Percentiles rank a stretch among this genome's conserved stretches.
These are phyloP conservation scores for Massariosphaeria phaeospora DNA, from an alignment of 495 filamentous ascomycete species.

Conservation along the genomic window DNA sequence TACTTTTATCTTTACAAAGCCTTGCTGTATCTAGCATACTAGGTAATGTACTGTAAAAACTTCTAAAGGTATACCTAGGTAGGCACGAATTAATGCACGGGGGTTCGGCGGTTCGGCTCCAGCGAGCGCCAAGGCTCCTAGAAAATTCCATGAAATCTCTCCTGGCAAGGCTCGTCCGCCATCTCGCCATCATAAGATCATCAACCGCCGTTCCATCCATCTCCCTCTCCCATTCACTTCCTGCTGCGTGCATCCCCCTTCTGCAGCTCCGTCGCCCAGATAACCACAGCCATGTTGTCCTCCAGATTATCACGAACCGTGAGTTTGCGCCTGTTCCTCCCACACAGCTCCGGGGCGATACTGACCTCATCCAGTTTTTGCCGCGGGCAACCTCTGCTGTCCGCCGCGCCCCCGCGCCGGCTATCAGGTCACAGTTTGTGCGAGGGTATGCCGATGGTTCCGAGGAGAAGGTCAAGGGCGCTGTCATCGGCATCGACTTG, in stretches of 20 bases:
- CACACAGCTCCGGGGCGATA: not conserved
- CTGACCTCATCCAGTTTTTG: constrained; percentile 49
- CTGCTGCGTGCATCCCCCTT: constrained; percentile 32
- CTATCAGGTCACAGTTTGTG: constrained; percentile 55
- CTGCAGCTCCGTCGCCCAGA: constrained; percentile 16
- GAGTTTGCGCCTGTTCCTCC: constrained; percentile 50
- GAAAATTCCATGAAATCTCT: constrained; percentile 24
- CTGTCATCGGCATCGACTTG: constrained; percentile 97
- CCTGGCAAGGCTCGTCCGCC: constrained; percentile 1
- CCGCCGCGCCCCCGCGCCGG: constrained; percentile 50
- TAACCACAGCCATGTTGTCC: constrained; percentile 54
- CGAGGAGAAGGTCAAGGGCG: constrained; percentile 82
- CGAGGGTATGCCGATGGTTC: constrained; percentile 75
- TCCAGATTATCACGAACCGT: constrained; percentile 65
- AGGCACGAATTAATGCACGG: too few relatives aligned
- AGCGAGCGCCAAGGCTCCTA: constrained; percentile 17
- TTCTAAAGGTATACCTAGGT: too few relatives aligned
- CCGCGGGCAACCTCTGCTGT: constrained; percentile 59
- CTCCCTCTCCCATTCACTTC: not conserved
- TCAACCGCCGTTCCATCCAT: constrained; percentile 11
- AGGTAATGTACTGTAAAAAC: too few relatives aligned
- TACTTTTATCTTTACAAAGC: too few relatives aligned
- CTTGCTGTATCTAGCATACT: too few relatives aligned
- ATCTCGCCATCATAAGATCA: constrained; percentile 19
- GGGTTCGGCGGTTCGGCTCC: constrained; percentile 19